Conservation (phyloP, 2,329 filamentous ascomycete genomes). For the Sphaerulina vaccinii region DNA sequence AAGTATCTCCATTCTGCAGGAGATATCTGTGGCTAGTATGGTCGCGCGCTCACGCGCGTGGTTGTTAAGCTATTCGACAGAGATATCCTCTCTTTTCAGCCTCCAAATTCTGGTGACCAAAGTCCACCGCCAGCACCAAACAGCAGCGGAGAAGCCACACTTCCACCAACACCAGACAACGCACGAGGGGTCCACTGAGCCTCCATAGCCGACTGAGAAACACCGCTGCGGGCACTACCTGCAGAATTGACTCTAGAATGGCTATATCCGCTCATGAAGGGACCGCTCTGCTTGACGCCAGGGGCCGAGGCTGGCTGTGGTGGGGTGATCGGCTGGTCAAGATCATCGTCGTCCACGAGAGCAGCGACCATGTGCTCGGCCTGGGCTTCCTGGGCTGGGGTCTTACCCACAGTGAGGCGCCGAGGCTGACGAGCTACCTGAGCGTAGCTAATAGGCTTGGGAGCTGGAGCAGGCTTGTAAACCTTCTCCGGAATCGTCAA, state of each 20-base stretch:
- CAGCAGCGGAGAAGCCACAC: constrained; percentile 43
- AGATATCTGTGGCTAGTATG: no score
- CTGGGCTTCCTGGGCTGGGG: constrained; percentile 42
- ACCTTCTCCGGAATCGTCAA: constrained; percentile 40
- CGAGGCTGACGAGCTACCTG: constrained; percentile 26
- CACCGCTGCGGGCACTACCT: constrained; percentile 42
- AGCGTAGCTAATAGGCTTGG: constrained; percentile 32
- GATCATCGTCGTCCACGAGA: constrained; percentile 50
- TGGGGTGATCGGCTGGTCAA: constrained; percentile 47
- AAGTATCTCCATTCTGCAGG: no score
- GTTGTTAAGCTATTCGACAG: no score
- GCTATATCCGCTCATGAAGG: constrained; percentile 10
- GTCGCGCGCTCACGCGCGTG: no score
- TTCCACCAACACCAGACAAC: constrained; percentile 28
- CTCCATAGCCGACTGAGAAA: constrained; percentile 30
- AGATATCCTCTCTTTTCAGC: no score
- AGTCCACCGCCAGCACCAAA: constrained; percentile 42
- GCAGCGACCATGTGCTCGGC: constrained; percentile 60
- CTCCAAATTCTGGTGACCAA: no score
- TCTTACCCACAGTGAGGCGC: constrained; percentile 18
- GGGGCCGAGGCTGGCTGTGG: constrained; percentile 39
- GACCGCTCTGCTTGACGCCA: constrained; percentile 1
- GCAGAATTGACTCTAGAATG: constrained; percentile 47
- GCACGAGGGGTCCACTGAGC: constrained; percentile 28
- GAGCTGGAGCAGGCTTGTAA: constrained; percentile 37